Percentiles rank a stretch among this genome's conserved stretches.
Evolutionary conservation across 306 rosid genomes (phyloP).

Genomic region (Astragalus glycyphyllos): DNA sequence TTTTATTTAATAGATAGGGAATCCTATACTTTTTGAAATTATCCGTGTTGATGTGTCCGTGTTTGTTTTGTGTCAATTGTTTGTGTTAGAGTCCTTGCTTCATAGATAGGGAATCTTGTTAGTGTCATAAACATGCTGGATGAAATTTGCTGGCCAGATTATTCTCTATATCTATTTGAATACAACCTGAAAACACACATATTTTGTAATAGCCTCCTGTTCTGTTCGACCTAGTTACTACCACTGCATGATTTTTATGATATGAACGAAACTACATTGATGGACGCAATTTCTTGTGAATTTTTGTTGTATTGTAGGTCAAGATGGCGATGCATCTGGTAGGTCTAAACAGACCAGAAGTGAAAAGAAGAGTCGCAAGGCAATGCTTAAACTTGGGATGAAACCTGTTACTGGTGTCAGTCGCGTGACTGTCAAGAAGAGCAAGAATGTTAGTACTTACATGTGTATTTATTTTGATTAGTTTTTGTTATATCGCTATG

Average conservation of each 20-base stretch:
- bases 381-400: constrained; percentile 92
- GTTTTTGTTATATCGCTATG: background rate
- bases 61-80: too few species aligned
- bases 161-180: background rate
- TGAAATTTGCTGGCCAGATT: constrained; percentile 10
- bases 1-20: too few species aligned
- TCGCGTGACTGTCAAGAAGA: constrained; percentile 82
- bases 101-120: background rate
- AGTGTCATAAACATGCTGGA: background rate
- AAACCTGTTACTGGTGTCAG: constrained; percentile 84
- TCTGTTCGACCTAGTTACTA: background rate
- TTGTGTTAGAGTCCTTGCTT: too few species aligned
- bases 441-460: constrained; percentile 76
- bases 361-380: constrained; percentile 91
- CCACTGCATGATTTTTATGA: constrained; percentile 11
- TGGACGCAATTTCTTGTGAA: constrained; percentile 29
- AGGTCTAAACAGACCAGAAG: constrained; percentile 93
- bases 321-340: constrained; percentile 75
- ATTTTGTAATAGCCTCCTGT: background rate
- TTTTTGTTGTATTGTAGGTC: constrained; percentile 42
- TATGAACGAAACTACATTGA: background rate
- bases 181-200: background rate
- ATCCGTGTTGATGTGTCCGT: too few species aligned
- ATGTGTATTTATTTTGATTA: background rate
- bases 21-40: too few species aligned